Conservation (phyloP, 495 filamentous ascomycete genomes). For the Tetracladium setigerum region DNA sequence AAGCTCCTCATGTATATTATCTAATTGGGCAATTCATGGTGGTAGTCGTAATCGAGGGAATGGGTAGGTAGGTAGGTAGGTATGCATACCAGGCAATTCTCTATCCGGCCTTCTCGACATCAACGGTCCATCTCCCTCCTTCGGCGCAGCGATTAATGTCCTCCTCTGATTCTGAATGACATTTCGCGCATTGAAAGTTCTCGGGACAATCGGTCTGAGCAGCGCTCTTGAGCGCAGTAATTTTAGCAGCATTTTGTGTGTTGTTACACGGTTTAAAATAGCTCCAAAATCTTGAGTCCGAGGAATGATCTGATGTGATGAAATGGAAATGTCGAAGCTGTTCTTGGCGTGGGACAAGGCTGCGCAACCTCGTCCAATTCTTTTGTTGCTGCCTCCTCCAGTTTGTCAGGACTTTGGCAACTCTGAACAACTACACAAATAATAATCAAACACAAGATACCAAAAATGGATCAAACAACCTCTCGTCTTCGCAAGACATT, state of each 20-base stretch:
- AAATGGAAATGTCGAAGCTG: not conserved
- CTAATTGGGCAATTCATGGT: not conserved
- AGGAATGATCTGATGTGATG: not conserved
- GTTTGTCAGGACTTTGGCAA: too few species aligned
- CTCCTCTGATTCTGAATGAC: slow-evolving; percentile 6
- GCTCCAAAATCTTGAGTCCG: not conserved
- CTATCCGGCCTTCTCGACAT: slow-evolving; percentile 76
- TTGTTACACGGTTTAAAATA: not conserved
- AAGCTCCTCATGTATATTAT: not conserved
- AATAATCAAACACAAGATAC: not conserved
- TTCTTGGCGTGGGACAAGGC: not conserved
- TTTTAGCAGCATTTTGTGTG: slow-evolving; percentile 17
- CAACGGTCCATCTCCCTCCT: slow-evolving; percentile 56
- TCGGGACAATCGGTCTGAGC: not conserved
- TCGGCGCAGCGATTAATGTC: slow-evolving; percentile 31
- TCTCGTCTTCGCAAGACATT: slow-evolving; percentile 55
- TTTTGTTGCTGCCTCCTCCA: too few species aligned
- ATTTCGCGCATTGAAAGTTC: not conserved
- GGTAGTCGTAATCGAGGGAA: slow-evolving; percentile 16
- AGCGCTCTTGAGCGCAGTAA: slow-evolving; percentile 15
- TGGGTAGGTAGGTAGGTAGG: not conserved
- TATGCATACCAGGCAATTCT: slow-evolving; percentile 56
- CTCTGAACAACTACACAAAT: not conserved
- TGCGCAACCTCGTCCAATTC: not conserved
- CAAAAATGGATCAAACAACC: slow-evolving; percentile 19